phyloP scores from a whole-genome alignment of 179 eudicot species.

The Actinidia arguta region DNA sequence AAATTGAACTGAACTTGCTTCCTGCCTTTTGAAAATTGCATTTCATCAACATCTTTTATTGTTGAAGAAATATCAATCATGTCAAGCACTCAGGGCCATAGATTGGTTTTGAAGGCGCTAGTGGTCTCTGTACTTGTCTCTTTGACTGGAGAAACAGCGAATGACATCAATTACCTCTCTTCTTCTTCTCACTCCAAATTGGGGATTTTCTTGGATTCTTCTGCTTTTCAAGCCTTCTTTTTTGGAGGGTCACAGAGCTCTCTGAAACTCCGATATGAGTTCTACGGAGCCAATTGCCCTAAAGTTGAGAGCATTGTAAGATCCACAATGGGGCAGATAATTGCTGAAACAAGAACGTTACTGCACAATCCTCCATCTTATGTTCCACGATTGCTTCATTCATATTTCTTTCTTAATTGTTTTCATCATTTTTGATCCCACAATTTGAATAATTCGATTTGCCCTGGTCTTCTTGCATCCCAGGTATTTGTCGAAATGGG shows the following conservation, averaged over 20 bases:
- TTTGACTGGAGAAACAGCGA: not conserved
- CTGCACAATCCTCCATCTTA: conserved; percentile 27
- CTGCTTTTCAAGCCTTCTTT: not conserved
- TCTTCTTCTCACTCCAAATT: no score
- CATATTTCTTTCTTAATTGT: not conserved
- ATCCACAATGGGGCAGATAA: conserved; percentile 7
- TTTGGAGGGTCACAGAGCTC: not conserved
- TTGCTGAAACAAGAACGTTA: not conserved
- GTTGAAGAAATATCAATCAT: no score
- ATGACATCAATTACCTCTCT: not conserved
- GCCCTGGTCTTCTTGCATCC: conserved; percentile 1
- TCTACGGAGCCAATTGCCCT: conserved; percentile 22
- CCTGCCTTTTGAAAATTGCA: not conserved
- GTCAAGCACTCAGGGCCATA: not conserved
- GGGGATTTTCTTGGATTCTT: no score
- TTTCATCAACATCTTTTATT: no score
- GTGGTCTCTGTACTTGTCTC: not conserved
- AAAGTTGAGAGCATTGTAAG: conserved; percentile 6
- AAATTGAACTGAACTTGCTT: no score
- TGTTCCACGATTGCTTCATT: conserved; percentile 33
- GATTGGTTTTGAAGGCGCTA: not conserved
- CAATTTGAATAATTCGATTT: not conserved
- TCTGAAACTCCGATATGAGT: conserved; percentile 20
- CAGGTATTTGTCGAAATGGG: not conserved
- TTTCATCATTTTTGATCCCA: not conserved